Base-by-base conservation (phyloP, 78 protist species). In the Carpediemonas membranifera region DNA sequence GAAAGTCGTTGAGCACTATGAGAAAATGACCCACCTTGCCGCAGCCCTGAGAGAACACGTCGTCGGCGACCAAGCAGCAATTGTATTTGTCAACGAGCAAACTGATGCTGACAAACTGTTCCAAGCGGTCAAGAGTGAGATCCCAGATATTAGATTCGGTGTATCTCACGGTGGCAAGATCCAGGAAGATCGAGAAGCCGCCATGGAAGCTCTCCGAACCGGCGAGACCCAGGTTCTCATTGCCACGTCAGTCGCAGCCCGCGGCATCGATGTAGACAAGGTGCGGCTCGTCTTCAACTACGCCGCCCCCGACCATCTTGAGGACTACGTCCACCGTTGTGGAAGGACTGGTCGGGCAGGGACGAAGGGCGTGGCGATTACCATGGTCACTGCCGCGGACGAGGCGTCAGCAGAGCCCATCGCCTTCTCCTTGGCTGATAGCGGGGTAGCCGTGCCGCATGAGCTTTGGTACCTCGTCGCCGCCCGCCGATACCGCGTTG, bases 251-350 rank as follows among this genome's bases (percentile, higher is more conserved):
- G 77, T 96, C 33, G 96, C 96, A 2, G 91, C 95, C 11, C 79
- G 99, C 28, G 99, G 99, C 13, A 84, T 96, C 39, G 98, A 96
- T 74, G 91, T 96, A 51, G 68, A 69, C 41, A 74, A 54, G 2
- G 78, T 94, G 25, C 50, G 54, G 19, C 58, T 87, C 2, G 96
- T 95, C 25, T 59, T 92, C 68, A 91, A 92, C 76, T 95, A 79
- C 68, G 92, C 82, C 58, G 68, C 57, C 24, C 99, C 99, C 0
- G 79, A 85, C 64, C 95, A 93, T 70, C 69, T 69, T 55, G 87
- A 83, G 68, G 51, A 13, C 31, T 68, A 68, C 41, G 63, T 68
- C 3, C 73, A 68, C 27, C 73, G 73, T 15, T 51, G 43, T 7
- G 73, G 73, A 68, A 54, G 73, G 50, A 68, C 73, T 51, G 73